A percentile compares a stretch with the other conserved stretches of the same genome.
phyloP scores from a whole-genome alignment of 2,329 filamentous ascomycete species.

The Plectosphaerella sp. region DNA sequence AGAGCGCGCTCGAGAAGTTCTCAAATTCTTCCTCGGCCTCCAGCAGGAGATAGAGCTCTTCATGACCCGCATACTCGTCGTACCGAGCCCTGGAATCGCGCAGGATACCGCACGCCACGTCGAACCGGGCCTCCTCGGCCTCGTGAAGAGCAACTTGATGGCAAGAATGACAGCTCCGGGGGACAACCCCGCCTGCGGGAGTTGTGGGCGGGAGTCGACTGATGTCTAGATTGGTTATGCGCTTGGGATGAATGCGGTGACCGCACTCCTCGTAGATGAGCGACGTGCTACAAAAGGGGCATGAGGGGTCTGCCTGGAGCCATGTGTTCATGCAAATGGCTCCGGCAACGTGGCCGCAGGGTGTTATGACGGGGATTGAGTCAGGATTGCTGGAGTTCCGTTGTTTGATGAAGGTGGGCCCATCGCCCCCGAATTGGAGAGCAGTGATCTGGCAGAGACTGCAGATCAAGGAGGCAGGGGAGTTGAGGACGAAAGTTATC shows the following conservation, averaged over 20 bases:
- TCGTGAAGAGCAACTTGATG: background rate
- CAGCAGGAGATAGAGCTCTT: constrained; percentile 1
- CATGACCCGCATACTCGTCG: background rate
- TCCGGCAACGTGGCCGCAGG: constrained; percentile 30
- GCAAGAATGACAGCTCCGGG: constrained; percentile 15
- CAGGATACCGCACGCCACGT: constrained; percentile 3
- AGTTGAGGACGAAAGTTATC: constrained; percentile 20
- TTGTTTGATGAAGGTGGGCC: background rate
- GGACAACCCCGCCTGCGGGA: constrained; percentile 22
- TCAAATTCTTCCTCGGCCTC: constrained; percentile 6
- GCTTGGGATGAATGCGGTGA: constrained; percentile 19
- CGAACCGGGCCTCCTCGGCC: background rate
- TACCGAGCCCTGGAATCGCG: constrained; percentile 2
- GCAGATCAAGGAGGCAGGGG: constrained; percentile 16
- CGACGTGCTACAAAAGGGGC: constrained; percentile 27
- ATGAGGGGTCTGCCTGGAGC: constrained; percentile 17
- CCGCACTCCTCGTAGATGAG: constrained; percentile 22
- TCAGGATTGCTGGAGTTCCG: background rate
- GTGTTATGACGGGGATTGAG: constrained; percentile 20
- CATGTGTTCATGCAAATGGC: constrained; percentile 21
- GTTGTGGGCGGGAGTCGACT: constrained; percentile 27
- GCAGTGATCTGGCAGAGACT: constrained; percentile 19
- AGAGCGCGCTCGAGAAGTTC: constrained; percentile 2
- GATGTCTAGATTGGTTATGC: constrained; percentile 23
- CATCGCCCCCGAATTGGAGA: constrained; percentile 3